Evolutionary conservation across 805 yeast species (phyloP), one percentile per base, ranked within the genome.

Genomic region (Kodamaea jinghongensis): DNA sequence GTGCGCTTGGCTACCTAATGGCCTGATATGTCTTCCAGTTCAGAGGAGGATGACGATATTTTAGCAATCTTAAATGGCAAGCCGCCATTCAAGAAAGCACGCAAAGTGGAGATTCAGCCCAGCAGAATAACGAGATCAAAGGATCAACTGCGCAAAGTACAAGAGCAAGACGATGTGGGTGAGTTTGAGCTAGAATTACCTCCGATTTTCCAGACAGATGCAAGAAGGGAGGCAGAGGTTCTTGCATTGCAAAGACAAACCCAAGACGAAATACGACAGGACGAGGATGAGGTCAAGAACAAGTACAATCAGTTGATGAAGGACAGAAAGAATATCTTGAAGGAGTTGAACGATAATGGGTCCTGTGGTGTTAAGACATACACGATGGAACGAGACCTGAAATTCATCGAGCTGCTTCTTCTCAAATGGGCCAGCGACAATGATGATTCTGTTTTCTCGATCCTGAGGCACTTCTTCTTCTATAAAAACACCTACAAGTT

Each of bases 321-420:
- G 5, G 36, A 47, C 10, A 56, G 51, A 28, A 34, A 34, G 6
- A 28, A 39, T 26, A 27, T 63, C 9, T 15, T 64, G 28, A 36
- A 28, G 3, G 70, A 64, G 36, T 44, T 65, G 31, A 65, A 63
- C 46, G 63, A 58, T 32, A 62, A 62, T 39, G 68, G 67, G 14
- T 45, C 60, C 9, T 38, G 32, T 15, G 55, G 49, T 17, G 36
- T 35, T 2, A 49, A 47, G 27, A 31, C 34, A 27, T 60, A 38
- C 41, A 28, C 48, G 11, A 17, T 54, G 39, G 52, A 47, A 12
- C 34, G 50, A 16, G 56, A 52, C 38, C 41, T 39, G 22, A 39
- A 39, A 6, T 29, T 52, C 22, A 46, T 63, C n/a, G 63, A 61
- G 14, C 42, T 39, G 22, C 38, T 47, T n/a, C 42, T 55, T 4